Base-by-base conservation (phyloP, 495 filamentous ascomycete species). In the Xanthoparmelia taractica region DNA sequence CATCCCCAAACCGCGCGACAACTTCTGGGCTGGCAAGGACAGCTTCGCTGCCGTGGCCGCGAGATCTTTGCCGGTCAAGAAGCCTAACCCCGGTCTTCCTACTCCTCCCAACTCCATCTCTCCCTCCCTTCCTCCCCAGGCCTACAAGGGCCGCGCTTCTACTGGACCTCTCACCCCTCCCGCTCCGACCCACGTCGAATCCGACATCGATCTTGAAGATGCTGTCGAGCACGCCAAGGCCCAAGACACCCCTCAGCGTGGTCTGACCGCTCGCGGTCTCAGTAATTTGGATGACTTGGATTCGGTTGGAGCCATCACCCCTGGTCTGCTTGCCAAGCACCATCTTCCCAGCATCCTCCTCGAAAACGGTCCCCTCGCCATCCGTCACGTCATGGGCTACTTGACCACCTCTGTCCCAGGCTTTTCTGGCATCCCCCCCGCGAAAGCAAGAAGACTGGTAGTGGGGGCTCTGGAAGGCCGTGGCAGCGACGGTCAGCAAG, bases 41-140 rank as follows among this genome's bases (percentile, higher is more conserved):
- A 84, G 77, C 78, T 82, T 85, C 74, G 77, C 82, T 80, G 76
- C 73, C 75, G 81, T 82, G 74, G 78, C 80, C 75, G 84, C 75
- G 73, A 75, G 77, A 76, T 78, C 80, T 68, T 70, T 83, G 75
- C 74, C 80, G 73, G 82, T 78, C 79, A 76, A 75, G 61, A 78
- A 77, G 67, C 79, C 81, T 75, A 76, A 81, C 65, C 71, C 70
- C 60, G 78, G 82, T 75, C 85, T 97, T 68, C 92, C 87, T 58
- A 97, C 93, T 75, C 93, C 93, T 70, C 93, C 93, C 59, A 95
- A 95, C 77, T 97, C 94, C 71, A 92, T 97, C 73, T 97, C 93
- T 43, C 94, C 93, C 37, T 86, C 84, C 59, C 83, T 97, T 58
- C 86, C 89, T 68, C 89, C 94, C 54, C 91, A 92, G 65, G 86